Evolutionary conservation across 768 basidiomycete genomes (phyloP).

Genomic region (Scleroderma citrinum): DNA sequence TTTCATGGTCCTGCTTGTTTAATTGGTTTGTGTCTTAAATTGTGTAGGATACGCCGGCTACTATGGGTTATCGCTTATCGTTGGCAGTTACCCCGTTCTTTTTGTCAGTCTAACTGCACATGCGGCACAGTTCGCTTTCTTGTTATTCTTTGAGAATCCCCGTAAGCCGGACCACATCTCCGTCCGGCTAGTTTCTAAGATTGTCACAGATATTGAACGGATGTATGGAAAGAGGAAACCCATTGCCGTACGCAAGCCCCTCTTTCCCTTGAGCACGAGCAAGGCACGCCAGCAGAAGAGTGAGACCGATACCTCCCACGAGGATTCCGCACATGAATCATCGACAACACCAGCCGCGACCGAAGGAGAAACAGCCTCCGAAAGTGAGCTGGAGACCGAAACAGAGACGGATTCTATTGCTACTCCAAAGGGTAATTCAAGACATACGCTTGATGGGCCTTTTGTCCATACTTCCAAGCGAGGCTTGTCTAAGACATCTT

Average conservation of each 20-base stretch:
- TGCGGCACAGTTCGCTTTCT: constrained; percentile 93
- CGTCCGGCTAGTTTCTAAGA: background rate
- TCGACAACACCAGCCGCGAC: constrained; percentile 62
- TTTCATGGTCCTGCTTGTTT: background rate
- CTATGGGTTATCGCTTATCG: constrained; percentile 89
- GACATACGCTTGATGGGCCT: background rate
- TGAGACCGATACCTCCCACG: constrained; percentile 10
- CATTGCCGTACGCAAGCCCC: constrained; percentile 77
- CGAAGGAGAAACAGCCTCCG: constrained; percentile 69
- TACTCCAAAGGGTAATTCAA: constrained; percentile 7
- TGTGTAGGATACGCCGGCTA: constrained; percentile 86
- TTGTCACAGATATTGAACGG: constrained; percentile 73
- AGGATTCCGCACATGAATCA: constrained; percentile 25
- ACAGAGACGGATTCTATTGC: constrained; percentile 43
- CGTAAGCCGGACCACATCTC: constrained; percentile 49
- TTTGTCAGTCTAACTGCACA: constrained; percentile 94
- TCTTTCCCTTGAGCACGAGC: constrained; percentile 27
- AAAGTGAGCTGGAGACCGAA: constrained; percentile 64
- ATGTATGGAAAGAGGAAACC: constrained; percentile 91
- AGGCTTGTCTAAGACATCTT: constrained; percentile 3
- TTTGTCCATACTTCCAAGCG: constrained; percentile 3
- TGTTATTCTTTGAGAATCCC: constrained; percentile 94
- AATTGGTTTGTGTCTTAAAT: background rate
- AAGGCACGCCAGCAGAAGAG: constrained; percentile 11
- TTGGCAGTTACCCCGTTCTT: constrained; percentile 83